Conservation (phyloP, 345 rosid genomes). For the Citrus cavaleriei region DNA sequence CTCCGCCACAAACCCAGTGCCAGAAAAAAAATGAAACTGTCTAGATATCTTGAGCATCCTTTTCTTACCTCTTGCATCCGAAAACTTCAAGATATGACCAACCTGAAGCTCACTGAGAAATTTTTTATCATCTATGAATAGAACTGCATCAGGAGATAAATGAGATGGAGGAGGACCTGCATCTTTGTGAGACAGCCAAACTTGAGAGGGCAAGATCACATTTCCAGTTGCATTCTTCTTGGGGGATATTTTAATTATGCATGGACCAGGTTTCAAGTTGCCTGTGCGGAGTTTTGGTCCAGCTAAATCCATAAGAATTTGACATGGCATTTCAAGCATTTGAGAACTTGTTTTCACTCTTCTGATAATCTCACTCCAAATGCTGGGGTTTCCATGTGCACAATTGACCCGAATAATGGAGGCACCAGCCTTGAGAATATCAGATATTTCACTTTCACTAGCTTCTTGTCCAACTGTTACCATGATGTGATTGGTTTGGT, state of each 20-base stretch:
- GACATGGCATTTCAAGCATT: slow-evolving; percentile 59
- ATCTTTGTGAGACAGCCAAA: slow-evolving; percentile 55
- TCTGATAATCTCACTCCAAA: slow-evolving; percentile 62
- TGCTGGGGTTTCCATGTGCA: slow-evolving; percentile 57
- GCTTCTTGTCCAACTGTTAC: slow-evolving; percentile 68
- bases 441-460: slow-evolving; percentile 39
- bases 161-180: slow-evolving; percentile 54
- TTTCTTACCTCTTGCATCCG: slow-evolving; percentile 58
- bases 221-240: slow-evolving; percentile 55
- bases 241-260: slow-evolving; percentile 55
- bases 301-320: slow-evolving; percentile 71
- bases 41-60: slow-evolving; percentile 41
- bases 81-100: slow-evolving; percentile 46
- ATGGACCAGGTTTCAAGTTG: slow-evolving; percentile 52
- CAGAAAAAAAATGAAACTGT: slow-evolving; percentile 44
- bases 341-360: slow-evolving; percentile 51
- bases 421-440: slow-evolving; percentile 52
- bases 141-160: slow-evolving; percentile 44
- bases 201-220: slow-evolving; percentile 45
- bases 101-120: slow-evolving; percentile 41
- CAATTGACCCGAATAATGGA: slow-evolving; percentile 63
- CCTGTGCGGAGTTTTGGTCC: slow-evolving; percentile 74
- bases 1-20: slow-evolving; percentile 56
- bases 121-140: slow-evolving; percentile 35
- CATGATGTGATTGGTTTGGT: slow-evolving; percentile 52